A percentile compares a stretch with the other conserved stretches of the same genome.
phyloP scores from a whole-genome alignment of 169 alveolate species.

The Plasmodium sp. region DNA sequence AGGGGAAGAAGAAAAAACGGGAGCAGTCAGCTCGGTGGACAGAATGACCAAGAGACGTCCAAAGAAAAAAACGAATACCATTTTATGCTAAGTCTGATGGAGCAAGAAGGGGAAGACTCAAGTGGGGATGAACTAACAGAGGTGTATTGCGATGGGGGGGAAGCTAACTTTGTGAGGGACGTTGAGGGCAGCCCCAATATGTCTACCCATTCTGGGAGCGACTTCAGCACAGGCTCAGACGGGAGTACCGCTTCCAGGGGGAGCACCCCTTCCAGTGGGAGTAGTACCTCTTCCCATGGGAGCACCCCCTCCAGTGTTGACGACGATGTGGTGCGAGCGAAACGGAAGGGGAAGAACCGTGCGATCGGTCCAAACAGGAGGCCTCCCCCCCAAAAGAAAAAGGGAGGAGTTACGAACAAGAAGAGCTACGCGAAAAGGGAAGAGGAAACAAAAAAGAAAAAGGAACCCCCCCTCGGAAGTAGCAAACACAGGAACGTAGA shows the following conservation, averaged over 20 bases:
- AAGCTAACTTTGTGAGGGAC: neutral
- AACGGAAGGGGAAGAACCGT: neutral
- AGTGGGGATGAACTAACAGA: constrained; percentile 3
- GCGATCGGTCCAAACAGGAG: neutral
- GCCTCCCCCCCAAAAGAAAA: neutral
- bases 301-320: neutral
- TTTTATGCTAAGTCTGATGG: constrained; percentile 26
- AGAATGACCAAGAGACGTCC: neutral
- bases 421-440: neutral
- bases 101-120: neutral
- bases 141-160: neutral
- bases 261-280: neutral
- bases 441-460: neutral
- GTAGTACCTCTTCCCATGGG: neutral
- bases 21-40: neutral
- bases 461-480: neutral
- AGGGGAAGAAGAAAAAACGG: neutral
- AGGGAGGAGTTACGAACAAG: neutral
- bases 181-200: neutral
- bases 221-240: neutral
- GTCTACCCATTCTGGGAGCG: neutral
- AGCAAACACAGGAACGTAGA: constrained; percentile 13
- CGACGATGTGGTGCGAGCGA: neutral
- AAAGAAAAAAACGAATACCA: neutral
- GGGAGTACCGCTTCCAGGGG: neutral